Evolutionary conservation across 768 basidiomycete genomes (phyloP).

Genomic region (Tulasnella sp.): DNA sequence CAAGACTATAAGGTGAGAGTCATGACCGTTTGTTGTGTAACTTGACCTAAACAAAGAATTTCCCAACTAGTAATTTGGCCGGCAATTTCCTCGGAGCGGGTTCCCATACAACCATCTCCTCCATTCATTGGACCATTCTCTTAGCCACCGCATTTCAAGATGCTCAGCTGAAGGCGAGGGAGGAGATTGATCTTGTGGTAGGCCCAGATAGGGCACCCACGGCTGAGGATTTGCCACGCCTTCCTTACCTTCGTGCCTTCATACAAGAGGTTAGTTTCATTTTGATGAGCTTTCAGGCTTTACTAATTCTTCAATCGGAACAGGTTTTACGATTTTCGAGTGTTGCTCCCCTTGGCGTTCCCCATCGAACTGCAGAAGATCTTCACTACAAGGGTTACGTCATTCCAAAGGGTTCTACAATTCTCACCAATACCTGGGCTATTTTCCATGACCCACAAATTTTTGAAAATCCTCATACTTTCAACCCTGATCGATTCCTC

Average conservation of each 20-base stretch:
- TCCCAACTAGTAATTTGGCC: no score
- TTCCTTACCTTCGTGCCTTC: slow-evolving; percentile 29
- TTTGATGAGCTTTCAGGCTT: slow-evolving; percentile 29
- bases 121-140: no score
- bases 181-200: slow-evolving; percentile 26
- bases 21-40: no score
- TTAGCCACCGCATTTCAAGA: slow-evolving; percentile 18
- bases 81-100: no score
- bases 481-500: slow-evolving; percentile 7
- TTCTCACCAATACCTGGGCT: background rate
- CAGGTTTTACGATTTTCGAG: background rate
- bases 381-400: background rate
- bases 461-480: background rate
- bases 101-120: no score
- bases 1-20: no score
- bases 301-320: background rate
- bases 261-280: slow-evolving; percentile 27
- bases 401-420: no score
- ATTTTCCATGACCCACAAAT: background rate
- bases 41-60: no score
- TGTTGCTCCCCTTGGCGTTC: background rate
- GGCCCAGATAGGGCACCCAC: slow-evolving; percentile 24
- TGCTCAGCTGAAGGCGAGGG: slow-evolving; percentile 21
- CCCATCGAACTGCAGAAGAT: background rate
- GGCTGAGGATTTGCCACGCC: slow-evolving; percentile 25